A percentile compares a stretch with the other conserved stretches of the same genome.
Conservation (phyloP, 108 stramenopile species). For the Thalassiosira profunda region DNA sequence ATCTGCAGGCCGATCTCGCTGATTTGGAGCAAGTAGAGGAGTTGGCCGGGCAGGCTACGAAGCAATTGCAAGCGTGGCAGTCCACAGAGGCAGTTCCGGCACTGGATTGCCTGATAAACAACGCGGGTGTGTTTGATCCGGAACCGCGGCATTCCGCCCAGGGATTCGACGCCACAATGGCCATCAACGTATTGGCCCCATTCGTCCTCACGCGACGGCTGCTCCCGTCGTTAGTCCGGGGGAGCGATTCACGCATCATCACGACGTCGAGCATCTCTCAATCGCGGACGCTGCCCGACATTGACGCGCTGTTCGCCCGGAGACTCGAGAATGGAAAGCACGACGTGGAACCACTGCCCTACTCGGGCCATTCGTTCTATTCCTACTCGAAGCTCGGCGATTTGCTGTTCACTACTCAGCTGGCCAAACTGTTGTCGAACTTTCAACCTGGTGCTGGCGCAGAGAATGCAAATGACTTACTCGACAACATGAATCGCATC, state of each 20-base stretch:
- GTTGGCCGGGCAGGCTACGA: slow-evolving; percentile 22
- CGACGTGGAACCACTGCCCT: slow-evolving; percentile 47
- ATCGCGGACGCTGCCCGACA: slow-evolving; percentile 48
- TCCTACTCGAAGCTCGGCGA: slow-evolving; percentile 80
- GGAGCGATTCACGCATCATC: slow-evolving; percentile 56
- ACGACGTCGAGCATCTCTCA: slow-evolving; percentile 77
- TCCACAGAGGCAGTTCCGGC: slow-evolving; percentile 3
- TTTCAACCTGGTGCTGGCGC: slow-evolving; percentile 18
- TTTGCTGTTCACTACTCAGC: slow-evolving; percentile 69
- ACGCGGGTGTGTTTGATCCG: slow-evolving; percentile 84
- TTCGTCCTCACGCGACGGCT: slow-evolving; percentile 80
- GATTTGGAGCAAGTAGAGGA: slow-evolving; percentile 34
- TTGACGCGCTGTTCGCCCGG: slow-evolving; percentile 31
- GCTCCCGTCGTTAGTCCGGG: slow-evolving; percentile 57
- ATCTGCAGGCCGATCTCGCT: slow-evolving; percentile 47
- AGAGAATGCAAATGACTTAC: slow-evolving; percentile 36
- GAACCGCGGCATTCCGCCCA: slow-evolving; percentile 42
- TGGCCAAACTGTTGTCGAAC: slow-evolving; percentile 54
- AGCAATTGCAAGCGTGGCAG: slow-evolving; percentile 12
- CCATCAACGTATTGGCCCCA: slow-evolving; percentile 92
- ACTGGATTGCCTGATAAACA: slow-evolving; percentile 84
- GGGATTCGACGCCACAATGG: slow-evolving; percentile 74
- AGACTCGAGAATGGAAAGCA: slow-evolving; percentile 17
- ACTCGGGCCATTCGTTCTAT: slow-evolving; percentile 85
- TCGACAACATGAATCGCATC: slow-evolving; percentile 26